Evolutionary conservation across 768 basidiomycete species (phyloP), one percentile per base, ranked within the genome.

Genomic region (Mycena floridula): DNA sequence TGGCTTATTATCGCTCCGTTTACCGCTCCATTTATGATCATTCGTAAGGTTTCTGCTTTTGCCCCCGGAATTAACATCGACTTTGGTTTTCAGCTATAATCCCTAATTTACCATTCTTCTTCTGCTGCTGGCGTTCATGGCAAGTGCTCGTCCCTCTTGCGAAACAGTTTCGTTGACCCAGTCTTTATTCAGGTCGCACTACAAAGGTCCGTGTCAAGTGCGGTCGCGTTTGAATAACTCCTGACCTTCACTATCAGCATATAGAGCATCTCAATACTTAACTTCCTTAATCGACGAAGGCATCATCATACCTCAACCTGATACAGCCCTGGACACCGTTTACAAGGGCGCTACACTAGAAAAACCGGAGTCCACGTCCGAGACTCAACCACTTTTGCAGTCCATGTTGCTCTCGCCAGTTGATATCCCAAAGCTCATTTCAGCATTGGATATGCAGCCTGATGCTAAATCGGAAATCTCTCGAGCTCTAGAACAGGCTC

Each of bases 41-140:
- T 91, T 52, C 89, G 88, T 89, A 55, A 45, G 88, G 66, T 26
- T 7, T 22, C 32, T 35, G 27, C 20, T 45, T 21, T 35, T 11
- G 35, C 21, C 25, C n/a, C 32, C 28, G 3, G 32, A 46, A 7
- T 16, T 7, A 13, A 22, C 21, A 11, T 23, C 30, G 22, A 41
- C 5, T 37, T 22, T 18, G 21, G 2, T 43, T 35, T 23, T 15
- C 46, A 90, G 88, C 88, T 21, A 57, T 90, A 36, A 78, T 90
- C 62, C 89, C 88, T 24, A 91, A 91, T 58, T 61, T 91, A 18
- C 88, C 88, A 0, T 83, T 91, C 59, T 88, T 91, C 67, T 91
- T 86, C 62, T 89, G 85, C 53, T 76, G 71, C 8, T 91, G 88
- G 88, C 73, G 88, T 36, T 81, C 85, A 35, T 91, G 87, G n/a